These are phyloP conservation scores for Cladosporium velox DNA, from an alignment of 2,329 filamentous ascomycete genomes.

Conservation along the genomic window DNA sequence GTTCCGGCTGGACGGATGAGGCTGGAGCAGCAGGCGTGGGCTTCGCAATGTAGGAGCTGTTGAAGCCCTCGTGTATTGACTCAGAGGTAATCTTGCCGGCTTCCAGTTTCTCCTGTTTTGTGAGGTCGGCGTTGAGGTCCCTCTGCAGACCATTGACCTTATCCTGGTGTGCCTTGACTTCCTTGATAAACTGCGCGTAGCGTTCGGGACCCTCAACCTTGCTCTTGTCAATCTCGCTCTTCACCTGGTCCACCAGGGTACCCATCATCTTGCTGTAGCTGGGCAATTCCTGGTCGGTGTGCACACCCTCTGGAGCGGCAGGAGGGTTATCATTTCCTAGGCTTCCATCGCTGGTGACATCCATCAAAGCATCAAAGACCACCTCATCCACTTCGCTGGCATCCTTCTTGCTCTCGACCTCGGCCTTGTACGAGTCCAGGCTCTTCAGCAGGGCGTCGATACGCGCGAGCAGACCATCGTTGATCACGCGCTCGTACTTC, in stretches of 20 bases:
- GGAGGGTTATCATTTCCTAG: conserved; percentile 74
- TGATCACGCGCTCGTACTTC: conserved; percentile 90
- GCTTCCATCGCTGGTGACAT: conserved; percentile 63
- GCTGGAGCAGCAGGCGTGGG: conserved; percentile 29
- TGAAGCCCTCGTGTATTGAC: conserved; percentile 82
- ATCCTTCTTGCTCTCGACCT: conserved; percentile 58
- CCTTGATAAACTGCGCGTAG: conserved; percentile 74
- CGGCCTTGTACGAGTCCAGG: conserved; percentile 70
- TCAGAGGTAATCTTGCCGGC: conserved; percentile 92
- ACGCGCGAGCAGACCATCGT: conserved; percentile 82
- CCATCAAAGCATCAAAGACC: conserved; percentile 86
- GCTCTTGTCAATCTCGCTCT: conserved; percentile 74
- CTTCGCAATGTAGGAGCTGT: conserved; percentile 79
- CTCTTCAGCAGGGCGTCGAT: conserved; percentile 77
- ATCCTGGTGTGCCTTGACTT: conserved; percentile 72
- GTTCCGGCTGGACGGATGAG: conserved; percentile 38
- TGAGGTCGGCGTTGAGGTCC: conserved; percentile 72
- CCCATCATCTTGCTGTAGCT: conserved; percentile 98
- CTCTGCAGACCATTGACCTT: conserved; percentile 79
- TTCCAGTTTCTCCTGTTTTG: conserved; percentile 81
- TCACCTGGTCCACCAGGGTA: conserved; percentile 91
- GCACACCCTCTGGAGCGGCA: conserved; percentile 76
- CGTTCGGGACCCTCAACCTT: conserved; percentile 59
- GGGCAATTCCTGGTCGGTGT: conserved; percentile 72
- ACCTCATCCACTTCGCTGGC: conserved; percentile 71